Evolutionary conservation across 1,139 yeast genomes (phyloP), one percentile per base, ranked within the genome.

Genomic region (Debaryomyces robertsiae): DNA sequence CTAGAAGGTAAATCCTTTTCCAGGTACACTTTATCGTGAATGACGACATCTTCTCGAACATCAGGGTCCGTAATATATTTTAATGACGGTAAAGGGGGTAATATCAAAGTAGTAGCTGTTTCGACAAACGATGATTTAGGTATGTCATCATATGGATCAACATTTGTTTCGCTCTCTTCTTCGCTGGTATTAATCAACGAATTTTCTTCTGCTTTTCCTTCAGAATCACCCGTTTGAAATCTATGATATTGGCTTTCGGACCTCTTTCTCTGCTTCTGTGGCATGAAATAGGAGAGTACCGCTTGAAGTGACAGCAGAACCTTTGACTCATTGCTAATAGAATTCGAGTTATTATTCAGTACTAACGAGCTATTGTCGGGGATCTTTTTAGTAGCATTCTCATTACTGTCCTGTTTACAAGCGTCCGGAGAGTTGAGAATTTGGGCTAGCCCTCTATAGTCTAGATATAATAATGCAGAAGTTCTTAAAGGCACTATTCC

Each of bases 401-500:
- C 37, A 10, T 14, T 29, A 3, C 43, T 40, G 11, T 44, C 43
- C 25, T 33, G 36, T 14, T 27, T 32, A 32, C 16, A 43, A 39
- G 18, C 41, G 28, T 45, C 46, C 27, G 42, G 39, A 3, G 52
- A 41, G 34, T 52, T 50, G 11, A 61, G 47, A 79, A 88, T 60
- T 75, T 79, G 48, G 39, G 55, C 46, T n/a, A 73, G 48, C 0
- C 70, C 76, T 39, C 63, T 61, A 45, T 70, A 67, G 50, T 79
- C 96, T 13, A 93, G 61, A 54, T 82, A 93, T 19, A 91, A 64
- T 41, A 93, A 64, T 0, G 96, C 85, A 0, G 96, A 81, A 0
- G 98, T 90, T 42, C 97, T 70, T 35, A 93, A 67, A 0, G 98
- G 98, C 0, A 93, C 98, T 41, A 93, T 90, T 0, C 98, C 98